Evolutionary conservation across 306 rosid species (phyloP).

Genomic region (Gastrolobium bilobum): DNA sequence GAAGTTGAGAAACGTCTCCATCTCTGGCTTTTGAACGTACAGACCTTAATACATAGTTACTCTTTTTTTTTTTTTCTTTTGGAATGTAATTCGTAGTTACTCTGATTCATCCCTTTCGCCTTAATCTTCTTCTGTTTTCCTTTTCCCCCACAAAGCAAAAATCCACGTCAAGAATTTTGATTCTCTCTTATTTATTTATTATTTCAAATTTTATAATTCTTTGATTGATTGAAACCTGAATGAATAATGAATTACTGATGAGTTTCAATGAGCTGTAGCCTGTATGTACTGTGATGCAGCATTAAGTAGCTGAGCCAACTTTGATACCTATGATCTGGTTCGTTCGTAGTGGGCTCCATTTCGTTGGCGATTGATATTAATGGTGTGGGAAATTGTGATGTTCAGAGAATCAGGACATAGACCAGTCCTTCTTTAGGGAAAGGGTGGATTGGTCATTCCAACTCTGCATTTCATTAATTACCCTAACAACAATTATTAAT

Average conservation of each 20-base stretch:
- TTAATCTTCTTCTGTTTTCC: constrained; percentile 57
- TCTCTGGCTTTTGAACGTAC: constrained; percentile 33
- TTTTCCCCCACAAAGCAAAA: constrained; percentile 50
- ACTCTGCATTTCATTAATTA: constrained; percentile 28
- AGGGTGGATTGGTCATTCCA: constrained; percentile 53
- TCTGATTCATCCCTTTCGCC: constrained; percentile 66
- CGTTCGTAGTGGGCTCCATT: constrained; percentile 63
- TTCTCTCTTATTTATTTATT: neutral
- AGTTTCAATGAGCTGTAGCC: constrained; percentile 52
- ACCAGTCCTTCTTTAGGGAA: constrained; percentile 38
- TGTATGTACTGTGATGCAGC: constrained; percentile 43
- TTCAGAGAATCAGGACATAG: constrained; percentile 44
- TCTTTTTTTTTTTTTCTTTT: too few relatives aligned
- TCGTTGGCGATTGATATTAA: constrained; percentile 47
- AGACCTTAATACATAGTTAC: constrained; percentile 27
- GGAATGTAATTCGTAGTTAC: neutral
- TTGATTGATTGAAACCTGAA: constrained; percentile 38
- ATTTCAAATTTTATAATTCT: neutral
- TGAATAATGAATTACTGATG: constrained; percentile 43
- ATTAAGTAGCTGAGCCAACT: constrained; percentile 50
- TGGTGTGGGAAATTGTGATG: constrained; percentile 61
- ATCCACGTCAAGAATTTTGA: neutral
- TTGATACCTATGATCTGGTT: constrained; percentile 52
- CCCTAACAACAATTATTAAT: constrained; percentile 29
- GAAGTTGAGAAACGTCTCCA: constrained; percentile 17